These are phyloP conservation scores for Colletotrichum siamense DNA, from an alignment of 2,329 filamentous ascomycete genomes.

Conservation along the genomic window DNA sequence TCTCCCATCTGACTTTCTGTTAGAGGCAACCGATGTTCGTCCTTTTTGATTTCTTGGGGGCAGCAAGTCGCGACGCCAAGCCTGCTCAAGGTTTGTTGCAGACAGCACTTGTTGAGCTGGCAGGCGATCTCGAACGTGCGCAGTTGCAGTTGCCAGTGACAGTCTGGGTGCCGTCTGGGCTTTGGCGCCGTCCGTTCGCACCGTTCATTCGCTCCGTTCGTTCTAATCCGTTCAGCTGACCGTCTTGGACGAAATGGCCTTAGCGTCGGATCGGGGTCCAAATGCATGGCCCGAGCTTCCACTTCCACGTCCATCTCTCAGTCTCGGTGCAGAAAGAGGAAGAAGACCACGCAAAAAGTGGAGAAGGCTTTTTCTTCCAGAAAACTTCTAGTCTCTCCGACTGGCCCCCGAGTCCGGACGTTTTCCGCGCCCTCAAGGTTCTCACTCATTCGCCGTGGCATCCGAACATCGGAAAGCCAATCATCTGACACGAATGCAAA, in stretches of 20 bases:
- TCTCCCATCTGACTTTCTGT: not conserved
- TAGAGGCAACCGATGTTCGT: conserved; percentile 1
- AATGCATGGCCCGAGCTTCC: not conserved
- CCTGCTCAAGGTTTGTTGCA: not conserved
- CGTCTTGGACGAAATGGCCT: not conserved
- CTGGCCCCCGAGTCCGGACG: conserved; percentile 1
- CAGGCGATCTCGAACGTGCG: not conserved
- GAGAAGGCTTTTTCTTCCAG: not conserved
- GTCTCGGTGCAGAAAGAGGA: not conserved
- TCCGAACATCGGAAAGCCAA: conserved; percentile 17
- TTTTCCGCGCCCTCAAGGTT: not conserved
- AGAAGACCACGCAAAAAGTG: not conserved
- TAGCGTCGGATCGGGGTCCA: conserved; percentile 13
- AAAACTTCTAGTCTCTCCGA: conserved; percentile 19
- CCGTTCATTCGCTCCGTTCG: not conserved
- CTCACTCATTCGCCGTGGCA: not conserved
- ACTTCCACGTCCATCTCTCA: not conserved
- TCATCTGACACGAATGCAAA: conserved; percentile 9
- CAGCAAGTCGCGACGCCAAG: not conserved
- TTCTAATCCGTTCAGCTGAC: conserved; percentile 1
- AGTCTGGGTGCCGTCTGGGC: not conserved
- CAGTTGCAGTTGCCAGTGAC: not conserved
- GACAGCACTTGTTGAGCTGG: conserved; percentile 7
- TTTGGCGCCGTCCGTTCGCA: not conserved
- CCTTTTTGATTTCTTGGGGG: not conserved